These are phyloP conservation scores for Platanus orientalis DNA, from an alignment of 164 flowering plant species.

Conservation along the genomic window DNA sequence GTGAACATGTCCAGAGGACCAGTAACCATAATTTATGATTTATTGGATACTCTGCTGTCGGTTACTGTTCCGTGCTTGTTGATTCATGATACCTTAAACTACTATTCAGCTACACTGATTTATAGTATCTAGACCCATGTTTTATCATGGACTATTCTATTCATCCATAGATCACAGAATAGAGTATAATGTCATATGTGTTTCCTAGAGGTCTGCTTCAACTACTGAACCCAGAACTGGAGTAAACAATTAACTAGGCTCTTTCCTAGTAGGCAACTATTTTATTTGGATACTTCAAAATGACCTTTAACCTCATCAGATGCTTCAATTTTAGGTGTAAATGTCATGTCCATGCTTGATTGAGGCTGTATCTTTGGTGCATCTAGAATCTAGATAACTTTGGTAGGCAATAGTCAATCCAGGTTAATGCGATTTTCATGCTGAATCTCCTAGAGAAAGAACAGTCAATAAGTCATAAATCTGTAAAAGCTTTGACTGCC, in stretches of 20 bases:
- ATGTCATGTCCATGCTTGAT: too few species aligned
- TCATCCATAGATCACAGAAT: too few species aligned
- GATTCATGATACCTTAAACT: not conserved
- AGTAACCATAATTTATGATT: not conserved
- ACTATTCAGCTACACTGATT: not conserved
- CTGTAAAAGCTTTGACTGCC: not conserved
- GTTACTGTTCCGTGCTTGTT: not conserved
- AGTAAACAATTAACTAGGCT: not conserved
- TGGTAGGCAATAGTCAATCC: not conserved
- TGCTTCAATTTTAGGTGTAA: too few species aligned
- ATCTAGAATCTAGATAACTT: too few species aligned
- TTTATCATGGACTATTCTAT: not conserved
- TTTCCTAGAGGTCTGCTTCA: not conserved
- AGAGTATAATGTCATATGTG: too few species aligned
- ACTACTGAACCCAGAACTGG: not conserved
- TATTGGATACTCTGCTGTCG: not conserved
- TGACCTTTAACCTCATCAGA: too few species aligned
- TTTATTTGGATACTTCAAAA: too few species aligned
- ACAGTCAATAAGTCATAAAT: not conserved
- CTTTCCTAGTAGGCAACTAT: not conserved
- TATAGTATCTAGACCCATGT: not conserved
- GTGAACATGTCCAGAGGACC: not conserved
- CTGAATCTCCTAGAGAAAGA: not conserved
- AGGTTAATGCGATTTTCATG: not conserved
- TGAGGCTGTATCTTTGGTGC: too few species aligned